Conservation (phyloP, 352 stramenopile genomes). For the Globisporangium camurandrum region DNA sequence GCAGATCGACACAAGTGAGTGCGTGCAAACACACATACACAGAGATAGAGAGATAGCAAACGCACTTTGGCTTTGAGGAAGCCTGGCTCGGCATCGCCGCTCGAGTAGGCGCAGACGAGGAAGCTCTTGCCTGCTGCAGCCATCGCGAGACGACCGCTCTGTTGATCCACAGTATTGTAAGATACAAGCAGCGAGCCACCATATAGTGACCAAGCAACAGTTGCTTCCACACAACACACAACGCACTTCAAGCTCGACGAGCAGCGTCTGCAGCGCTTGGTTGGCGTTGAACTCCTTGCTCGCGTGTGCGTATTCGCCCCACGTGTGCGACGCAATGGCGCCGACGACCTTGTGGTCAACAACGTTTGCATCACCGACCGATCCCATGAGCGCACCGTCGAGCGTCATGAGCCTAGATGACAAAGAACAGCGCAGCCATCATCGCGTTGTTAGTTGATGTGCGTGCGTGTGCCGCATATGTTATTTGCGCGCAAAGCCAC, state of each 20-base stretch:
- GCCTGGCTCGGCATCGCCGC: constrained; percentile 38
- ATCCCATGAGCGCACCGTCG: constrained; percentile 77
- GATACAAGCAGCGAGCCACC: not conserved
- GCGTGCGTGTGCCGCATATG: not conserved
- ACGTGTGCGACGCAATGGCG: constrained; percentile 79
- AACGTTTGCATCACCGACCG: constrained; percentile 41
- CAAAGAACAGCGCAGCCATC: no score
- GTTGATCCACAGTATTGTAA: not conserved
- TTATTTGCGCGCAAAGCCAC: not conserved
- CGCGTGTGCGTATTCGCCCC: constrained; percentile 73
- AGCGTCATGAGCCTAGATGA: constrained; percentile 84
- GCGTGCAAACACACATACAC: not conserved
- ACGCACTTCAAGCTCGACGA: constrained; percentile 66
- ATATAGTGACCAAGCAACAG: not conserved
- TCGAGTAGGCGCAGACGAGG: constrained; percentile 70
- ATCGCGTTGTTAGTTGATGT: not conserved
- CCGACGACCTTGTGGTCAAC: constrained; percentile 83
- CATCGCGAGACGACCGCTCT: constrained; percentile 59
- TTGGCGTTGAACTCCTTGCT: constrained; percentile 57
- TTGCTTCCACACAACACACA: no score
- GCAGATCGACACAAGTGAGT: not conserved
- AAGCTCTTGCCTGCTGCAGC: constrained; percentile 61
- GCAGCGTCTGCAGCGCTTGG: constrained; percentile 46
- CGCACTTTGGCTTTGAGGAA: constrained; percentile 70
- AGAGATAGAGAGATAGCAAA: not conserved